Percentiles rank a stretch among this genome's conserved stretches.
Conservation (phyloP, 345 rosid genomes). For the Alliaria petiolata region DNA sequence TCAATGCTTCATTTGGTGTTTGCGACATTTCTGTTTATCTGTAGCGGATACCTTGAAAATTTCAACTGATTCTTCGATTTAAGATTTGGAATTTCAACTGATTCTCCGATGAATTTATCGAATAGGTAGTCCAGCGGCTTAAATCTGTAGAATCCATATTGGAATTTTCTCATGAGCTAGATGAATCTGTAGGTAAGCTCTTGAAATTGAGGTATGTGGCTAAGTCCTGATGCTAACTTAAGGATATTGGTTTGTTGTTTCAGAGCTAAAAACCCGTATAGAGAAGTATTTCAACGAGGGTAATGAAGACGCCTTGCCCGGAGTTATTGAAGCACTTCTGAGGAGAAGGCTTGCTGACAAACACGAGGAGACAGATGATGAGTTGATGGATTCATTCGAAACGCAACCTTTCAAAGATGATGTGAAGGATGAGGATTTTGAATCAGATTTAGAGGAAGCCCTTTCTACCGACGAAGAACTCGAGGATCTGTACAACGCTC, state of each 20-base stretch:
- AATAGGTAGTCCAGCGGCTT: no score
- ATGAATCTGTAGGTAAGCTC: no score
- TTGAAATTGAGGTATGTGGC: not conserved
- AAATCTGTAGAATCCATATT: no score
- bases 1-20: not conserved
- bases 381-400: conserved; percentile 47
- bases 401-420: conserved; percentile 50
- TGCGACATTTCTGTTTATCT: not conserved
- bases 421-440: conserved; percentile 58
- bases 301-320: conserved; percentile 68
- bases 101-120: not conserved
- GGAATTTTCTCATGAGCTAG: no score
- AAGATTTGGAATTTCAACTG: not conserved
- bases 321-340: conserved; percentile 60
- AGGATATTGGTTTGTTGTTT: conserved; percentile 12
- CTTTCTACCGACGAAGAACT: conserved; percentile 71
- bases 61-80: not conserved
- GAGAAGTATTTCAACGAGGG: conserved; percentile 70
- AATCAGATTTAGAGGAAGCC: conserved; percentile 67
- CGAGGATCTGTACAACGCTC: conserved; percentile 61
- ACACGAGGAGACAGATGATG: conserved; percentile 77
- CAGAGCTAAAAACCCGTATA: conserved; percentile 62
- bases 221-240: not conserved
- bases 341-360: conserved; percentile 48
- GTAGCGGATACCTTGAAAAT: not conserved